Evolutionary conservation across 352 stramenopile genomes (phyloP).

Genomic region (Pythium grandisporangium): DNA sequence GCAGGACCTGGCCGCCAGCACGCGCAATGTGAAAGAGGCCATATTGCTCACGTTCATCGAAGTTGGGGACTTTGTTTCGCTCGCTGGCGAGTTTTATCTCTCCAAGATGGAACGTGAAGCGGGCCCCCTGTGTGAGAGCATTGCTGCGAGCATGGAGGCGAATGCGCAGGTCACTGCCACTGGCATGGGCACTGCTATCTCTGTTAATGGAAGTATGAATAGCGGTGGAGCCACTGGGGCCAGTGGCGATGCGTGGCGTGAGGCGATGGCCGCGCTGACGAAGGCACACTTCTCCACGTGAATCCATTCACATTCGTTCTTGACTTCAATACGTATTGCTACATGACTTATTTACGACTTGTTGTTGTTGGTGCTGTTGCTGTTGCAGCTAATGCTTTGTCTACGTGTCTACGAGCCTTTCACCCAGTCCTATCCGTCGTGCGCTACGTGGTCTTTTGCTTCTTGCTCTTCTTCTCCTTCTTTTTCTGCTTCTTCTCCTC

Average conservation of each 20-base stretch:
- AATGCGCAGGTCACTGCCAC: slow-evolving; percentile 4
- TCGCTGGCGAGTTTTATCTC: slow-evolving; percentile 57
- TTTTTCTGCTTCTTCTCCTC: slow-evolving; percentile 13
- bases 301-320: no score
- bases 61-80: slow-evolving; percentile 68
- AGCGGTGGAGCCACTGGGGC: no score
- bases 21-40: slow-evolving; percentile 31
- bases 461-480: slow-evolving; percentile 12
- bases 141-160: slow-evolving; percentile 23
- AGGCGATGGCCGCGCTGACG: no score
- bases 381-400: no score
- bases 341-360: no score
- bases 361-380: no score
- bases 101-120: slow-evolving; percentile 54
- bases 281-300: no score
- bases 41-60: slow-evolving; percentile 58
- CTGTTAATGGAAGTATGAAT: no score
- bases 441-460: slow-evolving; percentile 1
- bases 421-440: background rate
- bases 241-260: no score
- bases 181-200: no score
- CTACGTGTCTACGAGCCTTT: no score
- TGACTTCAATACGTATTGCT: no score
- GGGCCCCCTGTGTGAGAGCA: slow-evolving; percentile 22
- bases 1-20: slow-evolving; percentile 27